Evolutionary conservation across 306 rosid species (phyloP).

Genomic region (Trichosanthes truncata): DNA sequence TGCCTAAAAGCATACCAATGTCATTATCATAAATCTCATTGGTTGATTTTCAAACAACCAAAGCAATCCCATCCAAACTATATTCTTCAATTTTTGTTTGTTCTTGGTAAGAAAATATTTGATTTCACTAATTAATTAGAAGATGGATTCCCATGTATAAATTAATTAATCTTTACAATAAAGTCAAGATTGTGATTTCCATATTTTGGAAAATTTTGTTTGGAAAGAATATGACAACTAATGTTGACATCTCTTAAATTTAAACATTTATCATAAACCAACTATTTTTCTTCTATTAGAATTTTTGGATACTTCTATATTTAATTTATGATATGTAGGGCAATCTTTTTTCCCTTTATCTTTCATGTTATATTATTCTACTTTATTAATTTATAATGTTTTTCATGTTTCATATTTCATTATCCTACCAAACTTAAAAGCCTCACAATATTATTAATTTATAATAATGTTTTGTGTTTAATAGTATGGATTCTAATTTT

Average conservation of each 20-base stretch:
- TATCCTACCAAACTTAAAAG: background rate
- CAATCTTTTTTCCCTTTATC: background rate
- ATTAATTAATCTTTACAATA: background rate
- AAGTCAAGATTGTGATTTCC: background rate
- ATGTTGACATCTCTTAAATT: background rate
- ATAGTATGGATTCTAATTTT: too few species aligned
- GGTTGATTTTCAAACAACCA: background rate
- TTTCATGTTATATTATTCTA: background rate
- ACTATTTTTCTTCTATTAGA: background rate
- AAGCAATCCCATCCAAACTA: background rate
- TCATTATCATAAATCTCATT: conserved; percentile 2
- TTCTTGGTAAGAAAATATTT: background rate
- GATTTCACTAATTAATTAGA: background rate
- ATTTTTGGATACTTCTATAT: background rate
- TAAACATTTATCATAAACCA: background rate
- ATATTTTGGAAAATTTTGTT: background rate
- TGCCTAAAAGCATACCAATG: background rate
- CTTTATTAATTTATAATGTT: background rate
- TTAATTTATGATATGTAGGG: too few species aligned
- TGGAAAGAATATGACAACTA: background rate
- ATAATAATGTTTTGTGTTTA: background rate
- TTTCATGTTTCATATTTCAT: background rate
- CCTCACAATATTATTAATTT: background rate
- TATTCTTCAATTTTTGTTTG: background rate
- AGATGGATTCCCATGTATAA: background rate